Conservation (phyloP, 352 stramenopile species). For the Phytophthora melonis region DNA sequence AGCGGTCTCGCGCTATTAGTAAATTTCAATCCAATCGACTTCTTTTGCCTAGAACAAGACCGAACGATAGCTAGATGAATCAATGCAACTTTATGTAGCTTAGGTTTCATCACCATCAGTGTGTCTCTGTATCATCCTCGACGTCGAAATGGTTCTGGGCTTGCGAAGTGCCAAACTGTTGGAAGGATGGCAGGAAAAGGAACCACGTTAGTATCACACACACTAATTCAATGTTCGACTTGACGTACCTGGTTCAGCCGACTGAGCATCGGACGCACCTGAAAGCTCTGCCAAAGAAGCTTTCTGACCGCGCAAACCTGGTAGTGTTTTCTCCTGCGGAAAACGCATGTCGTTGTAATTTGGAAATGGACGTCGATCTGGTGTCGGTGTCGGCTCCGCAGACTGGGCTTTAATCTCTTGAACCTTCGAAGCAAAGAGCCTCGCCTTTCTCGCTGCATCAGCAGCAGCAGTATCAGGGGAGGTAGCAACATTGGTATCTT, state of each 20-base stretch:
- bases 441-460: too few relatives aligned
- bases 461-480: too few relatives aligned
- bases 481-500: too few relatives aligned
- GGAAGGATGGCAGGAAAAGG: background rate
- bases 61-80: background rate
- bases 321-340: background rate
- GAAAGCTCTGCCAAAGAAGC: background rate
- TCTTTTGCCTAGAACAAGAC: background rate
- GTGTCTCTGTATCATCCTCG: background rate
- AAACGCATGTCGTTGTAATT: background rate
- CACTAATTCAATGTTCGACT: background rate
- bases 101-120: background rate
- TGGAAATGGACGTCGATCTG: background rate
- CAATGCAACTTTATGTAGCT: background rate
- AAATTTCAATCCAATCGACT: background rate
- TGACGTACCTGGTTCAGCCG: background rate
- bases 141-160: slow-evolving; percentile 1
- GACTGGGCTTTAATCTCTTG: too few relatives aligned
- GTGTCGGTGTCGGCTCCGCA: too few relatives aligned
- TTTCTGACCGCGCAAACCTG: background rate
- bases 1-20: too few relatives aligned
- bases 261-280: background rate
- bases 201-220: background rate
- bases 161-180: background rate
- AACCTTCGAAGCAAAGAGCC: too few relatives aligned